Evolutionary conservation across 1,139 yeast species (phyloP), one percentile per base, ranked within the genome.

Genomic region (Sporopachydermia cereana): DNA sequence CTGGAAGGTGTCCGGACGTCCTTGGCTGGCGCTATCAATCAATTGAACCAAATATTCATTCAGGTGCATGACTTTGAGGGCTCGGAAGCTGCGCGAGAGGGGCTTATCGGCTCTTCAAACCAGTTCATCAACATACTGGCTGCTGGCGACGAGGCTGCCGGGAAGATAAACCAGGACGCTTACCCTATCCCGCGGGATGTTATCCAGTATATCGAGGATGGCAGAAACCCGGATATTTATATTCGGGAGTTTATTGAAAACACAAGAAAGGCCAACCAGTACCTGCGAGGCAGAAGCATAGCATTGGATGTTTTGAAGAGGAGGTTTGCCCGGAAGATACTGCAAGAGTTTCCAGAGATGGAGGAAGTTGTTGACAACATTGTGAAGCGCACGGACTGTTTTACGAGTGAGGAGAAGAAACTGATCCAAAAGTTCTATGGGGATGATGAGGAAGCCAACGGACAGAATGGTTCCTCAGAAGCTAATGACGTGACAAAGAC

Each of bases 191-290:
- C 95, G 0, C 60, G 81, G 42, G 95, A 85, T 57, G 88, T 85
- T 16, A 66, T 85, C 4, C 79, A 80, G 49, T 84, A 91, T 58
- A 85, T 91, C 42, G 97, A 91, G 58, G 95, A 88, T 56, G 98
- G 98, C 2, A 70, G 98, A 53, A 91, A 91, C 58, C 98, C 99
- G 0, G 97, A 91, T 58, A 89, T 91, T 43, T 91, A 91, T 61
- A 88, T 97, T 0, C 72, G 98, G 58, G 98, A 93, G 63, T 91
- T 91, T 63, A 86, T 89, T 9, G 98, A 91, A 60, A 85, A 91
- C 41, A 83, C 91, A 20, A 81, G 89, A 24, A 81, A 85, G 54
- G 80, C 88, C 49, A 91, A 91, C 60, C 96, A 94, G 56, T 76
- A 82, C 51, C 69, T 91, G 49, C 77, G 88, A 58, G 98, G 96